phyloP scores from a whole-genome alignment of 2,329 filamentous ascomycete species.

The Botrytis galanthina region DNA sequence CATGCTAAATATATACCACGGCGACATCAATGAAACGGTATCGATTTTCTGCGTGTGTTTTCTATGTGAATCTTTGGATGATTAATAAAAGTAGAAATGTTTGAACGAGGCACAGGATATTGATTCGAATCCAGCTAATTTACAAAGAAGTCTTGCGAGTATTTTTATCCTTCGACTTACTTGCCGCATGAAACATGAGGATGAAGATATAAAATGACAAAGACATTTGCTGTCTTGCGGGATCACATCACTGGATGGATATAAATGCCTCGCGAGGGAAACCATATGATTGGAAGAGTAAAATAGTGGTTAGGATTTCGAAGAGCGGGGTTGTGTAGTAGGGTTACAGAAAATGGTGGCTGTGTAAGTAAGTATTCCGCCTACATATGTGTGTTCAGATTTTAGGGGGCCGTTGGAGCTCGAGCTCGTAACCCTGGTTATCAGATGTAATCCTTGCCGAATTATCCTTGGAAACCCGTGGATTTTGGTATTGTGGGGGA shows the following conservation, averaged over 20 bases:
- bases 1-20: neutral
- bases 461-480: neutral
- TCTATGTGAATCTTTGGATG: neutral
- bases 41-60: neutral
- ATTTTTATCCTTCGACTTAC: neutral
- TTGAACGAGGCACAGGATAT: neutral
- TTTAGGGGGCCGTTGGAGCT: neutral
- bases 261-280: neutral
- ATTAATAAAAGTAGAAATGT: neutral
- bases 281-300: neutral
- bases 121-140: no score
- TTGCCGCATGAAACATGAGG: neutral
- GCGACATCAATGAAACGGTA: neutral
- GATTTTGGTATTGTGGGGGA: neutral
- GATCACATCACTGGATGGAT: neutral
- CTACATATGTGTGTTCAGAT: neutral
- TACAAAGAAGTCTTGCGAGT: neutral
- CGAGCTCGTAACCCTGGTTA: neutral
- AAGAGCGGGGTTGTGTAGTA: neutral
- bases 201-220: neutral
- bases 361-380: neutral
- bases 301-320: neutral
- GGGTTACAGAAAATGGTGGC: neutral
- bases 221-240: neutral
- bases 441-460: neutral